Base-by-base conservation (phyloP, 2,329 filamentous ascomycete genomes). In the Diaporthe citrichinensis region DNA sequence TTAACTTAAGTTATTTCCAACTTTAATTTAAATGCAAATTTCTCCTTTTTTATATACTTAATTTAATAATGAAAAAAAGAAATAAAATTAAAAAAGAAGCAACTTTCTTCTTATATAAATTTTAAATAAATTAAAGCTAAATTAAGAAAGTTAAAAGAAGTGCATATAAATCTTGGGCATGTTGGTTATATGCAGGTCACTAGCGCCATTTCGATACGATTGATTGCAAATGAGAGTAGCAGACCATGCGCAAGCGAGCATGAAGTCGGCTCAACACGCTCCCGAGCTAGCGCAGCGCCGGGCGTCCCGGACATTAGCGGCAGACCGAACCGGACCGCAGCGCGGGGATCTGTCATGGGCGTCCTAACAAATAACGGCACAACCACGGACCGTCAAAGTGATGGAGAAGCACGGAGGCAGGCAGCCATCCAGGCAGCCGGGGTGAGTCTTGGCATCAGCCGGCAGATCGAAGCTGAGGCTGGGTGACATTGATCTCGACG, bases 221-320 rank as follows among this genome's bases (percentile, higher is more conserved):
- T n/a, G n/a, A n/a, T n/a, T n/a, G n/a, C n/a, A n/a, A n/a, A n/a
- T n/a, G n/a, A n/a, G n/a, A 31, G 3, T 31, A 31, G 31, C 31
- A 31, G 31, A 31, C 31, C 31, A 31, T 31, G 31, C 31, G 31
- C 31, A 5, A 3, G 31, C 31, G 31, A 28, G 53, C 36, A 7
- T 46, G 6, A 25, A 20, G 49, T 55, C 65, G 65, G 65, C 65
- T 41, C 49, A 69, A 69, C 65, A 25, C n/a, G 15, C 23, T 69
- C 25, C 65, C 65, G 65, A 69, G 49, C 15, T 31, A 68, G 65
- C 46, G 6, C n/a, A 12, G 65, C 23, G 31, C 65, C 65, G 65
- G 46, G 46, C 15, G 51, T 25, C 49, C 44, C 65, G 65, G 65
- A 69, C 65, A 55, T 68, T 68, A 68, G 65, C 44, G 31, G 65